Conservation (phyloP, 31 red algal genomes). For the Endocladia muricata region DNA sequence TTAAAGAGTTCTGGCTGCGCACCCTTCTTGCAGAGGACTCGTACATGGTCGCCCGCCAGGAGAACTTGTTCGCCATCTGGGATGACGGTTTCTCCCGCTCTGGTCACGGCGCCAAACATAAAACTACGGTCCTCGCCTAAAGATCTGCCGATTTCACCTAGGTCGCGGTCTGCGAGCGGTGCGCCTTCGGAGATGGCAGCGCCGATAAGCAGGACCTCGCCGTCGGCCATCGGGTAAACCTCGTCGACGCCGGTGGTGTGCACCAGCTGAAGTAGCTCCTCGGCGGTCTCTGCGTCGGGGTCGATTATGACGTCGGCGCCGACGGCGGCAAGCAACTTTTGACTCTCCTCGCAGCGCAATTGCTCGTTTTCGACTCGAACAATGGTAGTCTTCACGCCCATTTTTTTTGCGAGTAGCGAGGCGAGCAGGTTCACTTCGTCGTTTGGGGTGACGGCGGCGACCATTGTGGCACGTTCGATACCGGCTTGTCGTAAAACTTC, state of each 20-base stretch:
- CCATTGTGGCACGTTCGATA: background rate
- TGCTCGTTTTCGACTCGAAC: background rate
- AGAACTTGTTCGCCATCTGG: background rate
- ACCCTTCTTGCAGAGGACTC: background rate
- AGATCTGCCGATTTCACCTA: background rate
- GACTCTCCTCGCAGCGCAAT: background rate
- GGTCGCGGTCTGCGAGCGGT: background rate
- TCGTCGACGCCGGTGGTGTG: background rate
- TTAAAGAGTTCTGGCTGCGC: background rate
- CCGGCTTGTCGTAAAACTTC: background rate
- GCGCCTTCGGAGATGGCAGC: background rate
- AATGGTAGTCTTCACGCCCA: background rate
- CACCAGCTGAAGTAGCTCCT: background rate
- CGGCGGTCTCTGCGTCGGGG: background rate
- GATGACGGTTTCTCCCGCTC: background rate
- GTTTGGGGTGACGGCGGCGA: background rate
- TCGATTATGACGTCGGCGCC: background rate
- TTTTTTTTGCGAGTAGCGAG: background rate
- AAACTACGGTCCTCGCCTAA: background rate
- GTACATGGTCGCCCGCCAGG: background rate
- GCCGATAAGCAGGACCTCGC: background rate
- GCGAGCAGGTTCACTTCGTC: background rate
- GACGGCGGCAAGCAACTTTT: background rate
- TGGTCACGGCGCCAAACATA: background rate
- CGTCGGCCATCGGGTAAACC: background rate